phyloP scores from a whole-genome alignment of 148 eudicot genomes.

The Arbutus unedo region DNA sequence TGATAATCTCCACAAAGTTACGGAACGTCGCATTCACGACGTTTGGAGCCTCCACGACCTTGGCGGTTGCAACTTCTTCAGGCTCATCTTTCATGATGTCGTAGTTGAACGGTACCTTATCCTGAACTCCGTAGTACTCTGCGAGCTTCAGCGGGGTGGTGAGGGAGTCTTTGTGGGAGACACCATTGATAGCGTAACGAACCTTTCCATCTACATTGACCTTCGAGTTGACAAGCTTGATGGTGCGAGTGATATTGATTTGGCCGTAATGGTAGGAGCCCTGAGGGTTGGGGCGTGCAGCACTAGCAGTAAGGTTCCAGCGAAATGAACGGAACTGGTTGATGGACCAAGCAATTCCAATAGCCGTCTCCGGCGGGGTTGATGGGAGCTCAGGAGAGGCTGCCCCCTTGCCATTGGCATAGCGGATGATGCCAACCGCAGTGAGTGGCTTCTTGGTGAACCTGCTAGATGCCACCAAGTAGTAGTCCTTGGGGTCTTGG shows the following conservation, averaged over 20 bases:
- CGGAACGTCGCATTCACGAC: conserved; percentile 35
- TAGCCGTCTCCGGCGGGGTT: conserved; percentile 14
- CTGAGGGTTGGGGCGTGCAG: conserved; percentile 38
- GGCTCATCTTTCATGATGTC: conserved; percentile 19
- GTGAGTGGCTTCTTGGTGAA: conserved; percentile 12
- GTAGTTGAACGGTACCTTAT: conserved; percentile 22
- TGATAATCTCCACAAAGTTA: conserved; percentile 45
- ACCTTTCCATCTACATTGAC: conserved; percentile 15
- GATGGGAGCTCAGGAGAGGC: conserved; percentile 5
- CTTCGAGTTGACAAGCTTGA: conserved; percentile 20
- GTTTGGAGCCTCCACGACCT: conserved; percentile 20
- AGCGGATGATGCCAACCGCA: conserved; percentile 11
- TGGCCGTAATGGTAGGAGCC: conserved; percentile 30
- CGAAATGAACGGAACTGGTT: conserved; percentile 29
- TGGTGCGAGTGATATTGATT: conserved; percentile 22
- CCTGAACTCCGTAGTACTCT: conserved; percentile 20
- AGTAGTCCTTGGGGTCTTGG: conserved; percentile 26
- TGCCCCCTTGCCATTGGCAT: conserved; percentile 10
- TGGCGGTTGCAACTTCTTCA: not conserved
- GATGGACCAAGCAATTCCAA: conserved; percentile 25
- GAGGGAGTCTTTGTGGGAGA: conserved; percentile 19
- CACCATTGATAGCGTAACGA: conserved; percentile 20
- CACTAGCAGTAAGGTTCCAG: conserved; percentile 35
- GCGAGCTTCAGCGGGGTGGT: conserved; percentile 31
- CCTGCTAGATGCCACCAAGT: conserved; percentile 25